A percentile compares a stretch with the other conserved stretches of the same genome.
phyloP scores from a whole-genome alignment of 106 monocot genomes.

The Allium cepa region DNA sequence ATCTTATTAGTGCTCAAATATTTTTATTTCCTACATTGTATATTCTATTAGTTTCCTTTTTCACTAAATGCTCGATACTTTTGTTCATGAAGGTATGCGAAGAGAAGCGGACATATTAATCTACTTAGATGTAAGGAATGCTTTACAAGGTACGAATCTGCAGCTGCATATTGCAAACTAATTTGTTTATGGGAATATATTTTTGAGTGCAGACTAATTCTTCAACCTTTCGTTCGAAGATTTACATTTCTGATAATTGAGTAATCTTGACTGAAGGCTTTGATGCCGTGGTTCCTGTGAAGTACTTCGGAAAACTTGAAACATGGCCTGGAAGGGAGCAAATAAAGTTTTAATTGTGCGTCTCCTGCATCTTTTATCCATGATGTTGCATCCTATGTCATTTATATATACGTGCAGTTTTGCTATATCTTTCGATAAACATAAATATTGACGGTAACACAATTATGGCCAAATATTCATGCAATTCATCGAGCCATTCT shows the following conservation, averaged over 20 bases:
- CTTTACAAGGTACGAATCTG: constrained; percentile 57
- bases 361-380: too few relatives aligned
- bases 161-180: neutral
- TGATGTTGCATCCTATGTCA: too few relatives aligned
- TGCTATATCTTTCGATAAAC: too few relatives aligned
- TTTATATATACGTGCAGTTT: too few relatives aligned
- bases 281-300: constrained; percentile 68
- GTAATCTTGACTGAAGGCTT: constrained; percentile 96
- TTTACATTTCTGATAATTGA: constrained; percentile 84
- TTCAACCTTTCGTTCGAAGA: constrained; percentile 21
- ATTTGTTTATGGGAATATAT: neutral
- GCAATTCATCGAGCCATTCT: too few relatives aligned
- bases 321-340: constrained; percentile 75
- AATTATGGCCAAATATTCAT: too few relatives aligned
- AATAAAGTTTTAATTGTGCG: constrained; percentile 13
- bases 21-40: neutral
- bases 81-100: constrained; percentile 49
- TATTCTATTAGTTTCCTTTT: neutral
- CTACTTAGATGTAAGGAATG: constrained; percentile 75
- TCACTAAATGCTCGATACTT: neutral
- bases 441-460: too few relatives aligned
- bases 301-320: constrained; percentile 83
- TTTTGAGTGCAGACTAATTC: neutral
- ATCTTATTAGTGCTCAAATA: neutral
- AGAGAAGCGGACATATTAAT: constrained; percentile 64